Base-by-base conservation (phyloP, 345 rosid species). In the Noccaea caerulescens region DNA sequence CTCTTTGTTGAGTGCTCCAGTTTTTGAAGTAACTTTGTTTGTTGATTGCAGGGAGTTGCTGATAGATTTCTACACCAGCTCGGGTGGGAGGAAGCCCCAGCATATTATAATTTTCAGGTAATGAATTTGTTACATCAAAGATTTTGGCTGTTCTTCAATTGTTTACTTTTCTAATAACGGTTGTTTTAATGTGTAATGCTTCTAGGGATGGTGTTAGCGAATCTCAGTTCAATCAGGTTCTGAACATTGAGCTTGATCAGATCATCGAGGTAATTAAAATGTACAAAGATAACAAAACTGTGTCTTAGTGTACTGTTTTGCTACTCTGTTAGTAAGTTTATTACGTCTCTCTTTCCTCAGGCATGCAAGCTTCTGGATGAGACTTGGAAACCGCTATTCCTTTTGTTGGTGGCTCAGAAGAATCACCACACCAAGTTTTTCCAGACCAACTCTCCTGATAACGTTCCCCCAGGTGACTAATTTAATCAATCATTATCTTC, bases 71-170 rank as follows among this genome's bases (percentile, higher is more conserved):
- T 93, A 88, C 72, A 10, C 72, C 1, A 93, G 89, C 73, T 90
- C 98, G 2, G 87, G 84, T 32, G 82, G 88, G 80, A 82, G 92
- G 44, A 93, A 93, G 78, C 98, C 96, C 18, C 92, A 88, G 16
- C 98, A 88, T 67, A 87, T 93, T 39, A 81, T 93, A 20, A 93
- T 93, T 30, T 93, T 93, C 86, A 93, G 97, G 98, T 87, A 73
- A 33, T 9, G 13, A 4, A 38, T 58, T 55, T 41, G 13, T 71
- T 41, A 14, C 63, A 50, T 25, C 10, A 4, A 10, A 64, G 45
- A 49, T 16, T 46, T 27, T 18, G 18, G 9, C 8, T 45, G 50
- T 34, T 68, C 44, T n/a, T 61, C 30, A 14, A 1, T 55, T 61
- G 16, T 57, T 62, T 10, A n/a, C 70, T 10, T 8, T 57, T 30